Evolutionary conservation across 2,329 filamentous ascomycete species (phyloP).

Genomic region (Hypoxylon sp.): DNA sequence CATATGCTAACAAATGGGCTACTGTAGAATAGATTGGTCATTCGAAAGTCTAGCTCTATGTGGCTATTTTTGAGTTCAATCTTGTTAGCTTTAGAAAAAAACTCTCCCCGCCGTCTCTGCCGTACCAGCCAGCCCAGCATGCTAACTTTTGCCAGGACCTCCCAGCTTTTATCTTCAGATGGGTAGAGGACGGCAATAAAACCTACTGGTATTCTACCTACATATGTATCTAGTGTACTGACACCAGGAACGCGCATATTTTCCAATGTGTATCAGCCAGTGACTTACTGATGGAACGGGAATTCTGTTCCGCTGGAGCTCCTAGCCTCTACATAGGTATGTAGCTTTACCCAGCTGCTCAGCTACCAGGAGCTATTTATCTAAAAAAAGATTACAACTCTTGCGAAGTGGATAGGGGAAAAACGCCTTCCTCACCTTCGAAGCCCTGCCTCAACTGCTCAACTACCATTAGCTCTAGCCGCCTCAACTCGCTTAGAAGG

Average conservation of each 20-base stretch:
- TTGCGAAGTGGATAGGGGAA: conserved; percentile 1
- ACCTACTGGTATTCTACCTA: background rate
- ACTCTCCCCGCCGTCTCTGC: background rate
- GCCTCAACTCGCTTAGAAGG: conserved; percentile 9
- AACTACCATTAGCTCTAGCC: background rate
- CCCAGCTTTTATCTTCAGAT: conserved; percentile 1
- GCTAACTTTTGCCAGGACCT: conserved; percentile 6
- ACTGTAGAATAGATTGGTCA: conserved; percentile 24
- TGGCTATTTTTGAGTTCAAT: conserved; percentile 13
- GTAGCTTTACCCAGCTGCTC: too few species aligned
- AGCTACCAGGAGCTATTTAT: background rate
- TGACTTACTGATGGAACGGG: too few species aligned
- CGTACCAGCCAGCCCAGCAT: background rate
- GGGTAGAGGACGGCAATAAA: background rate
- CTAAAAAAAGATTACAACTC: background rate
- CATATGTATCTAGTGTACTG: background rate
- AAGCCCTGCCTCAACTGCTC: too few species aligned
- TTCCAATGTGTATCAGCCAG: too few species aligned
- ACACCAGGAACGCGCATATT: too few species aligned
- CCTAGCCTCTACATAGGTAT: too few species aligned
- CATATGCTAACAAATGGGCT: background rate
- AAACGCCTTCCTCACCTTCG: too few species aligned
- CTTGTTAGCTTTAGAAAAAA: conserved; percentile 4
- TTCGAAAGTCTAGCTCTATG: conserved; percentile 19
- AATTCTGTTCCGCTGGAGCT: too few species aligned